Evolutionary conservation across 2,329 filamentous ascomycete species (phyloP).

Genomic region (Plenodomus biglobosus): DNA sequence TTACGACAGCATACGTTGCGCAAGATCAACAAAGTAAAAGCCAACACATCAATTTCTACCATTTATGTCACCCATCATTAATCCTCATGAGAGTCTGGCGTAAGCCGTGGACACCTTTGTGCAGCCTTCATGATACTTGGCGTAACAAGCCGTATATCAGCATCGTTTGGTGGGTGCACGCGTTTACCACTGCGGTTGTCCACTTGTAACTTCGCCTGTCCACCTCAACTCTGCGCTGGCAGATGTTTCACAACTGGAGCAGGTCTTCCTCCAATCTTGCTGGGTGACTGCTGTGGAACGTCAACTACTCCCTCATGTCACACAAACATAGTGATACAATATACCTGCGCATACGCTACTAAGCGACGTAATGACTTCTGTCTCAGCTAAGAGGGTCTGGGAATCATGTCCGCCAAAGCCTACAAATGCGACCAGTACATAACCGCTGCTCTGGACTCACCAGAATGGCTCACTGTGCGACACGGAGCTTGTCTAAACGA

Average conservation of each 20-base stretch:
- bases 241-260: constrained; percentile 25
- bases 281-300: constrained; percentile 24
- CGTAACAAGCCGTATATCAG: constrained; percentile 5
- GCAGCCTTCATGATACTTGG: background rate
- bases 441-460: background rate
- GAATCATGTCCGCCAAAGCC: constrained; percentile 1
- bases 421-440: background rate
- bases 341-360: background rate
- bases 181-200: constrained; percentile 4
- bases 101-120: background rate
- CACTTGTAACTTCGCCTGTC: background rate
- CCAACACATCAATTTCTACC: background rate
- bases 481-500: constrained; percentile 5
- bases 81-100: background rate
- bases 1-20: too few relatives aligned
- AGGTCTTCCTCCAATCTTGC: constrained; percentile 15
- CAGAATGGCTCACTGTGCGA: background rate
- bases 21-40: too few relatives aligned
- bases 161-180: constrained; percentile 11
- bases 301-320: constrained; percentile 11
- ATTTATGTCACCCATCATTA: background rate
- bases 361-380: constrained; percentile 2
- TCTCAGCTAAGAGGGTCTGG: constrained; percentile 2
- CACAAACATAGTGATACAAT: constrained; percentile 14
- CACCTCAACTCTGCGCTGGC: constrained; percentile 20